phyloP scores from a whole-genome alignment of 331 rosid genomes.

The Pyrus hybrid region DNA sequence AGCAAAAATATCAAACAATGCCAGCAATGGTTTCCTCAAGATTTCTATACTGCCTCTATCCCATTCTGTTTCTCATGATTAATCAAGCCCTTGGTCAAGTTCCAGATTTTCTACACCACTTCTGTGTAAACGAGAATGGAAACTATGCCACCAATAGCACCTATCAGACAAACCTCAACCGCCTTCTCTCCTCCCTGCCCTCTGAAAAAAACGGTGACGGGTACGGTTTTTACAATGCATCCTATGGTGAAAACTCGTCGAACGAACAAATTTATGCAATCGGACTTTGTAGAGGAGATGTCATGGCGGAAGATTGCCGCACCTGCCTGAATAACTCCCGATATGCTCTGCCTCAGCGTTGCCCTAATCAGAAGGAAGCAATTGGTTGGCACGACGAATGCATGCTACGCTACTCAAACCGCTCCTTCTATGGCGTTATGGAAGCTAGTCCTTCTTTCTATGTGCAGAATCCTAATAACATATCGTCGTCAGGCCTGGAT shows the following conservation, averaged over 20 bases:
- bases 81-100: conserved; percentile 15
- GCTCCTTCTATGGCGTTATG: neutral
- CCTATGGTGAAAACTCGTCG: conserved; percentile 12
- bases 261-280: conserved; percentile 23
- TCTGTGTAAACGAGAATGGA: conserved; percentile 11
- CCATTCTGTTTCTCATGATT: neutral
- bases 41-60: neutral
- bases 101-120: neutral
- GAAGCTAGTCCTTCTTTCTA: neutral
- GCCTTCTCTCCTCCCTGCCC: conserved; percentile 17
- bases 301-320: neutral
- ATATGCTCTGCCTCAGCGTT: neutral
- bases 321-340: neutral
- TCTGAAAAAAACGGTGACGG: conserved; percentile 16
- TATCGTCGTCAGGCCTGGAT: neutral
- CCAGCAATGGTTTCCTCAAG: neutral
- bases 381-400: conserved; percentile 33
- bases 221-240: conserved; percentile 31
- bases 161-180: conserved; percentile 33
- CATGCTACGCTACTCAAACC: conserved; percentile 25
- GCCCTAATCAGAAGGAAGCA: conserved; percentile 36
- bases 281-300: conserved; percentile 44
- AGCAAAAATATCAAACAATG: too few relatives aligned
- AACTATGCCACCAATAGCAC: conserved; percentile 26
- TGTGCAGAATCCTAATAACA: neutral